Conservation (phyloP, 139 green algal species). For the Chlamydomonas eustigma region DNA sequence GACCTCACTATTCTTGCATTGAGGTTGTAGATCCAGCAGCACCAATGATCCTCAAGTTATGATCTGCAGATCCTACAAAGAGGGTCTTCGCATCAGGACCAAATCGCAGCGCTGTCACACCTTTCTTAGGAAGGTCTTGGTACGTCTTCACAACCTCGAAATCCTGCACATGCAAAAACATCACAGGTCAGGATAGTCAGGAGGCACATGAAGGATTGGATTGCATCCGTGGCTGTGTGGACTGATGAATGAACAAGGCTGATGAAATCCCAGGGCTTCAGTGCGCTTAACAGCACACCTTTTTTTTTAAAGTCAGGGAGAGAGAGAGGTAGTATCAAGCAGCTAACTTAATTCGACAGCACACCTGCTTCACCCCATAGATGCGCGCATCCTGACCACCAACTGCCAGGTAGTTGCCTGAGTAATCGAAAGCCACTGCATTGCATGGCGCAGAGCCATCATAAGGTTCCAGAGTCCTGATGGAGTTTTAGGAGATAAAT, state of each 20-base stretch:
- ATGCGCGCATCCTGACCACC: slow-evolving; percentile 69
- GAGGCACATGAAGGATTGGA: no score
- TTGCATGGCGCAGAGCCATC: slow-evolving; percentile 34
- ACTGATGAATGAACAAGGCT: no score
- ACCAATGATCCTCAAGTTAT: slow-evolving; percentile 81
- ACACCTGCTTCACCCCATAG: slow-evolving; percentile 65
- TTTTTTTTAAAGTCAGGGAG: no score
- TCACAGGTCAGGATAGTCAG: no score
- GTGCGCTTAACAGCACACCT: no score
- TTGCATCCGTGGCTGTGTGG: no score
- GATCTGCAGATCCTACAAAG: slow-evolving; percentile 72
- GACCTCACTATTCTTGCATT: slow-evolving; percentile 15
- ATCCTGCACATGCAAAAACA: slow-evolving; percentile 47
- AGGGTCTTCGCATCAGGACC: slow-evolving; percentile 58
- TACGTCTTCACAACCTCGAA: slow-evolving; percentile 62
- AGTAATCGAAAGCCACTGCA: slow-evolving; percentile 67
- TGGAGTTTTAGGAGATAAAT: no score
- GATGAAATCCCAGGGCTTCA: no score
- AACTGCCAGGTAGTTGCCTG: slow-evolving; percentile 79
- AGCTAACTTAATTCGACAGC: no score
- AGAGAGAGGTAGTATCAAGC: no score
- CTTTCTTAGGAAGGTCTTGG: slow-evolving; percentile 71
- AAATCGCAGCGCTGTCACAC: slow-evolving; percentile 57
- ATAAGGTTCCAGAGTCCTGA: slow-evolving; percentile 51
- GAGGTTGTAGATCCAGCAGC: background rate